Conservation (phyloP, 352 stramenopile species). For the Phytophthora brassicae region DNA sequence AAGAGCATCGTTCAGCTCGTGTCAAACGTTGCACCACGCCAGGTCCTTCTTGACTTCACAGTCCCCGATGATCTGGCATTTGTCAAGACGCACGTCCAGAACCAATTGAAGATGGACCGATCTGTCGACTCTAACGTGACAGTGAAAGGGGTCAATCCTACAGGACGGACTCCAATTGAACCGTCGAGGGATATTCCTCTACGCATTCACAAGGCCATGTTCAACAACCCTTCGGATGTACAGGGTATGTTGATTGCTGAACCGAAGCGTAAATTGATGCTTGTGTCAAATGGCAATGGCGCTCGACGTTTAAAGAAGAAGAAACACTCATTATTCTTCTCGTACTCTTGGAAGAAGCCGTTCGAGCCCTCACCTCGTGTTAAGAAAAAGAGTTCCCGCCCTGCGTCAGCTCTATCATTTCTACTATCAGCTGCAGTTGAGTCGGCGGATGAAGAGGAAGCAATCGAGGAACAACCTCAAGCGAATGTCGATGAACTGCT, state of each 20-base stretch:
- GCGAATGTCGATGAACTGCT: conserved; percentile 61
- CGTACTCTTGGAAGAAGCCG: conserved; percentile 83
- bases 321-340: conserved; percentile 76
- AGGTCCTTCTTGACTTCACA: conserved; percentile 70
- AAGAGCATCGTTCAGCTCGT: conserved; percentile 84
- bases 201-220: conserved; percentile 85
- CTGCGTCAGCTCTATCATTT: conserved; percentile 78
- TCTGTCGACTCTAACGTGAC: conserved; percentile 16
- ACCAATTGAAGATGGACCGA: conserved; percentile 50
- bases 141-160: conserved; percentile 36
- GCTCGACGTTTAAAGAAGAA: conserved; percentile 85
- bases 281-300: conserved; percentile 67
- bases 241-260: conserved; percentile 80
- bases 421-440: conserved; percentile 70
- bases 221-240: conserved; percentile 75
- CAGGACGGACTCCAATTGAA: conserved; percentile 42
- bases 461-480: conserved; percentile 64
- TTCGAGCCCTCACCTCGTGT: conserved; percentile 55
- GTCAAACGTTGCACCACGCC: conserved; percentile 50
- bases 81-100: conserved; percentile 61
- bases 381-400: conserved; percentile 74
- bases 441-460: conserved; percentile 76
- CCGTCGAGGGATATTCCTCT: conserved; percentile 59
- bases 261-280: conserved; percentile 77
- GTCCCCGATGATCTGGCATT: conserved; percentile 64